These are phyloP conservation scores for Pisolithus tinctorius DNA, from an alignment of 768 basidiomycete species.

Conservation along the genomic window DNA sequence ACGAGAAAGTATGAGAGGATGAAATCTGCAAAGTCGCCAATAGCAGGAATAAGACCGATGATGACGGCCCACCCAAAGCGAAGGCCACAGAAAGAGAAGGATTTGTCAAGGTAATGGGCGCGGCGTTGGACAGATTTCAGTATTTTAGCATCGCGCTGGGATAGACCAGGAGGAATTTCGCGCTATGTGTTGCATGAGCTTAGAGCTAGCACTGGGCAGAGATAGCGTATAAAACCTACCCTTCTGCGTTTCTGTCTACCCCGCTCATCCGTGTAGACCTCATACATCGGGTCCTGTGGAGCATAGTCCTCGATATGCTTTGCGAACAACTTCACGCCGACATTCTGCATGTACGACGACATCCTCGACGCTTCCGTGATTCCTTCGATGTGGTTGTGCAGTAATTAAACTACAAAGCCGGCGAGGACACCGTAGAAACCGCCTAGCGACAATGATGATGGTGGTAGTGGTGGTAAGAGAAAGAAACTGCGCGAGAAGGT, in stretches of 20 bases:
- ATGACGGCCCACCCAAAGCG: conserved; percentile 85
- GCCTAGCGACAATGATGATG: no score
- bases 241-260: conserved; percentile 27
- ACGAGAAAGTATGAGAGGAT: conserved; percentile 71
- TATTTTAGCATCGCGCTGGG: conserved; percentile 66
- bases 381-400: no score
- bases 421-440: no score
- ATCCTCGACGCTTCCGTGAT: conserved; percentile 3
- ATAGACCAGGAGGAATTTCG: conserved; percentile 67
- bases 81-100: conserved; percentile 72
- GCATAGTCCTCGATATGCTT: conserved; percentile 59
- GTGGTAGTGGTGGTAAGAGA: no score
- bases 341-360: conserved; percentile 31
- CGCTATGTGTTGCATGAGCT: conserved; percentile 36
- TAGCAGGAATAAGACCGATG: conserved; percentile 66
- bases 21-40: conserved; percentile 60
- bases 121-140: conserved; percentile 68
- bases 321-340: conserved; percentile 55
- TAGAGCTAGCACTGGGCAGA: conserved; percentile 18
- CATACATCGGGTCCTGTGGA: conserved; percentile 73
- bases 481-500: no score
- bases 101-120: conserved; percentile 84
- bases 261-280: conserved; percentile 21
- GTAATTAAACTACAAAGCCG: no score
- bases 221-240: conserved; percentile 32